Conservation (phyloP, 257 asterid genomes). For the Apocynum venetum region DNA sequence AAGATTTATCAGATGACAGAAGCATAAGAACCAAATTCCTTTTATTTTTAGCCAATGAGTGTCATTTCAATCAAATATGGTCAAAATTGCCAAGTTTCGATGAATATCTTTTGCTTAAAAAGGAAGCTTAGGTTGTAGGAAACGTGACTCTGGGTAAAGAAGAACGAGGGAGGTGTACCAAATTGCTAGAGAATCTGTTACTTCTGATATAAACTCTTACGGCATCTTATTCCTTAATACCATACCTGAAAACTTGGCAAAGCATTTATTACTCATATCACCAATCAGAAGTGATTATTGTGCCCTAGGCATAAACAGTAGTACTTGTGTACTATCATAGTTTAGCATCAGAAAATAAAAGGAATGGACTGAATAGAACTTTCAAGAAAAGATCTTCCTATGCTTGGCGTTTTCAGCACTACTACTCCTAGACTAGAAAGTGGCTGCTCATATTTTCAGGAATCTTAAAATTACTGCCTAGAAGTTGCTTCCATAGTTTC, state of each 20-base stretch:
- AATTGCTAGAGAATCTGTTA: conserved; percentile 18
- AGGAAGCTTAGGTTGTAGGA: conserved; percentile 12
- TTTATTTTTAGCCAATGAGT: background rate
- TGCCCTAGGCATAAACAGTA: background rate
- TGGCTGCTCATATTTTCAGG: too few species aligned
- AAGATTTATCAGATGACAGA: background rate
- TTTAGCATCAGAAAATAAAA: background rate
- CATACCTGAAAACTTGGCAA: conserved; percentile 8
- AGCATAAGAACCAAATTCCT: conserved; percentile 11
- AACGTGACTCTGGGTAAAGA: background rate
- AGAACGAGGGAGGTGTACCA: background rate
- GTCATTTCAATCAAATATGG: conserved; percentile 1
- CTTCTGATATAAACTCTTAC: conserved; percentile 11
- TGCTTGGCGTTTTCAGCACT: background rate
- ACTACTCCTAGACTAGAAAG: background rate
- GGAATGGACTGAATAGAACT: background rate
- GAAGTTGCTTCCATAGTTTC: background rate
- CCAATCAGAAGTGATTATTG: background rate
- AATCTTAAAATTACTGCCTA: too few species aligned
- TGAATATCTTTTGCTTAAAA: background rate
- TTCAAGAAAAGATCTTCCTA: background rate
- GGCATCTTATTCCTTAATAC: conserved; percentile 19
- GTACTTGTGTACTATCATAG: background rate
- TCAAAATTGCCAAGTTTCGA: conserved; percentile 6
- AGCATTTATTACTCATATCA: conserved; percentile 3